phyloP scores from a whole-genome alignment of 208 protist species.

The Trypanosoma congolense region DNA sequence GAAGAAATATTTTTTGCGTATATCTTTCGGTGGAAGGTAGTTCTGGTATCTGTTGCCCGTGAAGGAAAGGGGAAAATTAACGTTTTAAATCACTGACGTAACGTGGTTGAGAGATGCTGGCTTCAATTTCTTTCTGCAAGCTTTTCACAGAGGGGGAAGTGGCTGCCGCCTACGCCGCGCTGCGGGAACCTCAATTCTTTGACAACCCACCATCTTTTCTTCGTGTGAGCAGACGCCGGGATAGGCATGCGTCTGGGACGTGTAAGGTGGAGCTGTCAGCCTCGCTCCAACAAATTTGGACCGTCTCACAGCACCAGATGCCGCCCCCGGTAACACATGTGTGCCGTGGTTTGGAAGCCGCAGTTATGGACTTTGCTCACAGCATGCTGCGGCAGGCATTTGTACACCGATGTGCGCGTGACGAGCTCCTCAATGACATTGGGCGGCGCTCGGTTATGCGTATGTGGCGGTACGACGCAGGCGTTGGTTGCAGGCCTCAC shows the following conservation, averaged over 20 bases:
- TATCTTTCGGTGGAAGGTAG: too few relatives aligned
- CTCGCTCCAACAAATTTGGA: constrained; percentile 12
- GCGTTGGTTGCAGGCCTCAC: constrained; percentile 62
- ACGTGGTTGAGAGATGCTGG: background rate
- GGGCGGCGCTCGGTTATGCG: constrained; percentile 53
- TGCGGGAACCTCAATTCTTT: constrained; percentile 23
- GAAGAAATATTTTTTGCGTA: too few relatives aligned
- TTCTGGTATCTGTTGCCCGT: too few relatives aligned
- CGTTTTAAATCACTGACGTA: too few relatives aligned
- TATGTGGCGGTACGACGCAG: constrained; percentile 47
- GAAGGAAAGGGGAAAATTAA: too few relatives aligned
- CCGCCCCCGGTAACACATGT: constrained; percentile 33
- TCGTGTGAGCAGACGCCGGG: constrained; percentile 6
- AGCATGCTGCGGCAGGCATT: constrained; percentile 14
- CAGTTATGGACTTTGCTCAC: constrained; percentile 28
- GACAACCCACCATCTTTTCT: constrained; percentile 11
- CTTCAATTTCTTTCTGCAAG: constrained; percentile 5
- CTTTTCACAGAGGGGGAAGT: constrained; percentile 34
- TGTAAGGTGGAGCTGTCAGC: constrained; percentile 19
- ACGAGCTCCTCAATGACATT: constrained; percentile 27
- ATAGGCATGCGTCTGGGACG: background rate
- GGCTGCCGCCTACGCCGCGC: constrained; percentile 32
- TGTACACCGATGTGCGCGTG: constrained; percentile 13
- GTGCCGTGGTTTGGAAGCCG: constrained; percentile 29
- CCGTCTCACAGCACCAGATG: constrained; percentile 15